phyloP scores from a whole-genome alignment of 2,329 filamentous ascomycete species.

The Fusarium verrucosum region DNA sequence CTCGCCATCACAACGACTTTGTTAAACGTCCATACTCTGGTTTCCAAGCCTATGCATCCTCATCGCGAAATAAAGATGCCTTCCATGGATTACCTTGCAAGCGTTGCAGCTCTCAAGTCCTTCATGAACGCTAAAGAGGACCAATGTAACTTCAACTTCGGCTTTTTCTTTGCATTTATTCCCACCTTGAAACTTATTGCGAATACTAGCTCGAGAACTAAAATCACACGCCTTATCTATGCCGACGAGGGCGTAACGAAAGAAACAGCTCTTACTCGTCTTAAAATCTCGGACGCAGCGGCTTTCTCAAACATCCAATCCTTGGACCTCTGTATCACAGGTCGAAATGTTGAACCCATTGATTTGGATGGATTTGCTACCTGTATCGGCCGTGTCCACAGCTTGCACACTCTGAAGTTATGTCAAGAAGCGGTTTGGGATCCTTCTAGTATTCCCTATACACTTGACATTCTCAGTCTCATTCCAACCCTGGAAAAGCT shows the following conservation, averaged over 20 bases:
- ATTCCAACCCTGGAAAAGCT: background rate
- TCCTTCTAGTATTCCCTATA: too few relatives aligned
- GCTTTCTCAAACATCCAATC: background rate
- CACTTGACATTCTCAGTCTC: background rate
- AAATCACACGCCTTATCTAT: conserved; percentile 1
- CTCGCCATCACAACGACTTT: background rate
- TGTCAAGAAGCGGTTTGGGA: background rate
- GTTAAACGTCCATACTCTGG: conserved; percentile 4
- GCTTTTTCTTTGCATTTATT: background rate
- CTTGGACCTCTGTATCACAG: conserved; percentile 7
- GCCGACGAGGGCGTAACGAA: background rate
- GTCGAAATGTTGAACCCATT: rapidly evolving
- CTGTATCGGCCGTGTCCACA: background rate
- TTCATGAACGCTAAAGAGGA: background rate
- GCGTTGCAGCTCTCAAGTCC: background rate
- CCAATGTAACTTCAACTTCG: background rate
- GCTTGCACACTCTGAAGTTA: background rate
- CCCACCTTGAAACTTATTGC: background rate
- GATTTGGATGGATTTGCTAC: background rate
- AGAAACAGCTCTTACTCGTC: background rate
- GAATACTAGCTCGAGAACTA: background rate
- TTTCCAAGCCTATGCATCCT: conserved; percentile 8
- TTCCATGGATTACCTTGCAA: background rate
- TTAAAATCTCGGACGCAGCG: background rate
- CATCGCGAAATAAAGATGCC: background rate